These are phyloP conservation scores for Colletotrichum agaves DNA, from an alignment of 2,329 filamentous ascomycete genomes.

Conservation along the genomic window DNA sequence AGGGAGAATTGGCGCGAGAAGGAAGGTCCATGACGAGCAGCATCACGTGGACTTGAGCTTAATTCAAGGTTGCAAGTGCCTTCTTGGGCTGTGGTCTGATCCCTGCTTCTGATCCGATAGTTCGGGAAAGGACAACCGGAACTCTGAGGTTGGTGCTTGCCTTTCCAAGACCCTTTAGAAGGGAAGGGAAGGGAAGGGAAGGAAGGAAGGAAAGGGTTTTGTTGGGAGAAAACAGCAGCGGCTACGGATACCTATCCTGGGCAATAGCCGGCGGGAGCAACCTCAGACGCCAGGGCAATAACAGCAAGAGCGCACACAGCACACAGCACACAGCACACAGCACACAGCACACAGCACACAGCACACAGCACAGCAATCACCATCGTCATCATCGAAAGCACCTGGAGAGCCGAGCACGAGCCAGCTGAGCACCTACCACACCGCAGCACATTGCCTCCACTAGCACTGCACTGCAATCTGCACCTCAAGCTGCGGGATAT, in stretches of 20 bases:
- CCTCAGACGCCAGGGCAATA: not conserved
- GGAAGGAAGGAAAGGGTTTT: not conserved
- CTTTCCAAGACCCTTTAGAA: not conserved
- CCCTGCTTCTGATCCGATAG: not conserved
- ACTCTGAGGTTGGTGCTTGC: not conserved
- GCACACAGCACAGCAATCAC: no score
- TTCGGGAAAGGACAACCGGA: slow-evolving; percentile 8
- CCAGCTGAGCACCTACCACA: slow-evolving; percentile 15
- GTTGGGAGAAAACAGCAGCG: not conserved
- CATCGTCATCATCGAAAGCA: no score
- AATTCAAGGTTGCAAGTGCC: no score
- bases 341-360: no score
- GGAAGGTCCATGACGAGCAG: not conserved
- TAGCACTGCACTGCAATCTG: not conserved
- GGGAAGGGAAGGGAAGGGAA: not conserved
- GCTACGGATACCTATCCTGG: not conserved
- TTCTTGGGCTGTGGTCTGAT: no score
- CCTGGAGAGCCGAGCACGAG: slow-evolving; percentile 11
- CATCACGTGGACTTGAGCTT: slow-evolving; percentile 15
- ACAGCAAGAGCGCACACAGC: not conserved
- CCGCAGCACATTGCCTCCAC: not conserved
- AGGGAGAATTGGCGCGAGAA: slow-evolving; percentile 15
- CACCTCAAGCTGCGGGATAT: not conserved
- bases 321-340: no score
- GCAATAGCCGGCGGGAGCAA: not conserved